Evolutionary conservation across 352 stramenopile genomes (phyloP).

Genomic region (Pythium periplocum): DNA sequence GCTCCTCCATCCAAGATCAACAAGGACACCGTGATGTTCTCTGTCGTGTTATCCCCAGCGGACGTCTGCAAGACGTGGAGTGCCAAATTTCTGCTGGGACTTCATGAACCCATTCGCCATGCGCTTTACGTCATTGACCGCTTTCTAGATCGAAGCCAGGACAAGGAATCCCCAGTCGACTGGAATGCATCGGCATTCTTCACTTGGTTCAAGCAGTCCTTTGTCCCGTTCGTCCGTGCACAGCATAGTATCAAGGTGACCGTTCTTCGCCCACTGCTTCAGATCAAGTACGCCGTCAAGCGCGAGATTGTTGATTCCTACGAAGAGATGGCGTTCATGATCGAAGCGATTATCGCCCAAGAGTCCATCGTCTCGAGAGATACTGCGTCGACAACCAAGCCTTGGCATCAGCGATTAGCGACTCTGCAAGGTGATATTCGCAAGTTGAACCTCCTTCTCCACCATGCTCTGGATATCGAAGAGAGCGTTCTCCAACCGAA

Average conservation of each 20-base stretch:
- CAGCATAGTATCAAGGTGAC: conserved; percentile 63
- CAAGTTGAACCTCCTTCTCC: conserved; percentile 60
- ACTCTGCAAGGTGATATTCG: conserved; percentile 67
- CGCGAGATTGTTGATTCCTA: conserved; percentile 63
- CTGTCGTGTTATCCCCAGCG: conserved; percentile 40
- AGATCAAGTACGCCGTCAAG: conserved; percentile 47
- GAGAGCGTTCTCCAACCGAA: conserved; percentile 54
- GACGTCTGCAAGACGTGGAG: conserved; percentile 61
- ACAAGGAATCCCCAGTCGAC: conserved; percentile 7
- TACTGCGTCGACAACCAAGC: conserved; percentile 33
- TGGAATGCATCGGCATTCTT: conserved; percentile 45
- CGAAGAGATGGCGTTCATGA: conserved; percentile 52
- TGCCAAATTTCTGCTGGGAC: conserved; percentile 56
- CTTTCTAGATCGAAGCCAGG: conserved; percentile 62
- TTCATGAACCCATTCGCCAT: conserved; percentile 78
- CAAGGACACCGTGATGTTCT: conserved; percentile 59
- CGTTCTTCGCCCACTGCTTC: conserved; percentile 51
- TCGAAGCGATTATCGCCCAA: conserved; percentile 51
- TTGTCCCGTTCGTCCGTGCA: conserved; percentile 64
- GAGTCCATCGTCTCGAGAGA: conserved; percentile 48
- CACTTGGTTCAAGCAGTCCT: conserved; percentile 70
- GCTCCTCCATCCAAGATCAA: conserved; percentile 47
- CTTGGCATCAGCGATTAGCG: conserved; percentile 39
- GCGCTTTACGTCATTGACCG: conserved; percentile 80
- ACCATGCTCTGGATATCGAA: conserved; percentile 63